A percentile compares a stretch with the other conserved stretches of the same genome.
Evolutionary conservation across 177 flowering plant genomes (phyloP).

Genomic region (Vitis hybrid): DNA sequence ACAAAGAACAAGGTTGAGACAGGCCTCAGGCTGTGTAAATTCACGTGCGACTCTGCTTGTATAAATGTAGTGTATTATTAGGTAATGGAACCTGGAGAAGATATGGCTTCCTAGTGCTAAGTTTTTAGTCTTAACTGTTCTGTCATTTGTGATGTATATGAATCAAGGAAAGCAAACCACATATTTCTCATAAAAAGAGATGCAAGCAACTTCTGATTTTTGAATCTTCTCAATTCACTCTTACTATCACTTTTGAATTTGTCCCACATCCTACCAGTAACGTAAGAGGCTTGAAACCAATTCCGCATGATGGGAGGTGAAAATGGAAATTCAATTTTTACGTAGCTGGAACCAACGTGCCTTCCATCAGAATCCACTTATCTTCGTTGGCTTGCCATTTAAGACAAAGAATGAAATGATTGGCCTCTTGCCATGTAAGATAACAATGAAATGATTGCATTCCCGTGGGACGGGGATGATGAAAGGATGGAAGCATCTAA

Average conservation of each 20-base stretch:
- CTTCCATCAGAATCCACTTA: too few relatives aligned
- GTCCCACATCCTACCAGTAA: not conserved
- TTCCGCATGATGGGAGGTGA: too few relatives aligned
- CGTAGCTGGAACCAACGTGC: too few relatives aligned
- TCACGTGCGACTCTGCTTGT: conserved; percentile 2
- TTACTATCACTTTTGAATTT: not conserved
- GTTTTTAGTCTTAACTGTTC: not conserved
- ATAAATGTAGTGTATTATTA: not conserved
- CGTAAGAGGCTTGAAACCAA: too few relatives aligned
- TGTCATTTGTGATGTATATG: not conserved
- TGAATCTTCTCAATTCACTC: not conserved
- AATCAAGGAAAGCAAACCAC: not conserved
- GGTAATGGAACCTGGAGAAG: not conserved
- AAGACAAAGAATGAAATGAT: too few relatives aligned
- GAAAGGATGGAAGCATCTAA: too few relatives aligned
- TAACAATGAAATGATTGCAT: too few relatives aligned
- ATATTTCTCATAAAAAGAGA: not conserved
- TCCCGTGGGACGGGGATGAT: too few relatives aligned
- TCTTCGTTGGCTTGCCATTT: too few relatives aligned
- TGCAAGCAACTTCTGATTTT: not conserved
- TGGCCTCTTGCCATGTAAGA: too few relatives aligned
- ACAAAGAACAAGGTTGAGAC: conserved; percentile 78
- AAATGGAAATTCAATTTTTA: too few relatives aligned
- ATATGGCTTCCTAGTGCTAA: not conserved
- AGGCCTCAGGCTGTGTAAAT: not conserved